Base-by-base conservation (phyloP, 202 grass and related monocot genomes). In the Cymbopogon flexuosus region DNA sequence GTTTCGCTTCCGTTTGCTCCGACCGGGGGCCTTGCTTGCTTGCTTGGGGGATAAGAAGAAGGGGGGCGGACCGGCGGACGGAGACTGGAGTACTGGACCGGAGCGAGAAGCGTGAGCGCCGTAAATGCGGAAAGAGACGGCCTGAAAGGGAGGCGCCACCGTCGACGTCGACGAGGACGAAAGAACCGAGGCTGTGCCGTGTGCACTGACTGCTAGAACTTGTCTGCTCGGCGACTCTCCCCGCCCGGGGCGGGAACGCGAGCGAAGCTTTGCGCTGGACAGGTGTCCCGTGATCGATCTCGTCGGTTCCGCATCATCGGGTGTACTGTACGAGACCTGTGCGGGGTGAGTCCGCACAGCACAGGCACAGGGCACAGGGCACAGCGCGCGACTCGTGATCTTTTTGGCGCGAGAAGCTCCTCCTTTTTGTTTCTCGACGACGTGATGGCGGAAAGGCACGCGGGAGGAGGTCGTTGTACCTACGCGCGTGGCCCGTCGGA, bases 31-130 rank as follows among this genome's bases (percentile, higher is more conserved):
- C 84, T 88, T 33, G 31, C 31, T 33, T 33, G 31, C 31, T 33
- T 83, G 68, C 79, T 82, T 89, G 87, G 49, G 61, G 22, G 67
- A 74, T 78, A 89, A 89, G 87, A 82, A 69, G 68, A 10, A 9
- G 8, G 8, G 37, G 14, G 15, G 15, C 27, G 27, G 27, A 27
- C 27, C 27, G 27, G 13, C 45, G 15, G 46, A 19, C 9, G n/a
- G 35, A 40, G n/a, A 39, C 3, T 15, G 35, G 35, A 36, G 35
- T 34, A 36, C 35, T 36, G 56, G 57, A 41, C 56, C 16, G 57
- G 35, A 62, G 16, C 30, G 63, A 45, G n/a, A 63, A 27, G 21
- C 70, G 76, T 31, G 67, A 79, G 31, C 60, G 67, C 52, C 27
- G 77, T 76, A 77, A 72, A 54, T 63, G 63, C 64, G 5, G 87